Percentiles rank a stretch among this genome's conserved stretches.
phyloP scores from a whole-genome alignment of 306 rosid species.

The Biancaea sappan region DNA sequence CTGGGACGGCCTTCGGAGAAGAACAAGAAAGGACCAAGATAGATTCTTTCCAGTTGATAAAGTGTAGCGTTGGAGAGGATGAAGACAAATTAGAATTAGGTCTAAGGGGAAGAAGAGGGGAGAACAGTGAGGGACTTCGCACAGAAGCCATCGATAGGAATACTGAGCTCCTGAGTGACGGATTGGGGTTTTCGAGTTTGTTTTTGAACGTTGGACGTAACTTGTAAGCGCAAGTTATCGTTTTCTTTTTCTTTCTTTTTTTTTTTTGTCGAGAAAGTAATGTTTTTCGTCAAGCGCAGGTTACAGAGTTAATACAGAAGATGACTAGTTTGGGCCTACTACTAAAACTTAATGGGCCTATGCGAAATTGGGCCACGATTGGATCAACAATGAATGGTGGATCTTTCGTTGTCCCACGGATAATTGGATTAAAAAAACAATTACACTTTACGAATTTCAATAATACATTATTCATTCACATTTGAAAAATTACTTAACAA shows the following conservation, averaged over 20 bases:
- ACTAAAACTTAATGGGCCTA: too few relatives aligned
- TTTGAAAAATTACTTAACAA: too few relatives aligned
- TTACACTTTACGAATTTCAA: too few relatives aligned
- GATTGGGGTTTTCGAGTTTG: not conserved
- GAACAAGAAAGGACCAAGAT: constrained; percentile 51
- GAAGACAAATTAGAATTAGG: constrained; percentile 16
- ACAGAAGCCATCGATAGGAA: constrained; percentile 49
- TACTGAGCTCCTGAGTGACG: not conserved
- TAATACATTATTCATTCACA: too few relatives aligned
- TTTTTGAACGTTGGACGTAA: not conserved
- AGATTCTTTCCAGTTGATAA: constrained; percentile 28
- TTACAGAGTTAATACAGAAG: too few relatives aligned
- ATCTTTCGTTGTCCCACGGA: too few relatives aligned
- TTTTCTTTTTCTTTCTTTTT: too few relatives aligned
- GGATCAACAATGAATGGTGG: too few relatives aligned
- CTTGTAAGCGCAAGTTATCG: not conserved
- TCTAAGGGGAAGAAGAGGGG: constrained; percentile 38
- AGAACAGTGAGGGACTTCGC: constrained; percentile 36
- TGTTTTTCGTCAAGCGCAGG: not conserved
- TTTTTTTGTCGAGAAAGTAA: too few relatives aligned
- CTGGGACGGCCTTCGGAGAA: constrained; percentile 48
- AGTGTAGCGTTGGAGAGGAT: constrained; percentile 16
- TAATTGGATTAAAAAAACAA: too few relatives aligned
- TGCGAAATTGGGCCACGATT: too few relatives aligned
- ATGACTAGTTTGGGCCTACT: too few relatives aligned